phyloP scores from a whole-genome alignment of 2,329 filamentous ascomycete genomes.

The Davidsoniella virescens region DNA sequence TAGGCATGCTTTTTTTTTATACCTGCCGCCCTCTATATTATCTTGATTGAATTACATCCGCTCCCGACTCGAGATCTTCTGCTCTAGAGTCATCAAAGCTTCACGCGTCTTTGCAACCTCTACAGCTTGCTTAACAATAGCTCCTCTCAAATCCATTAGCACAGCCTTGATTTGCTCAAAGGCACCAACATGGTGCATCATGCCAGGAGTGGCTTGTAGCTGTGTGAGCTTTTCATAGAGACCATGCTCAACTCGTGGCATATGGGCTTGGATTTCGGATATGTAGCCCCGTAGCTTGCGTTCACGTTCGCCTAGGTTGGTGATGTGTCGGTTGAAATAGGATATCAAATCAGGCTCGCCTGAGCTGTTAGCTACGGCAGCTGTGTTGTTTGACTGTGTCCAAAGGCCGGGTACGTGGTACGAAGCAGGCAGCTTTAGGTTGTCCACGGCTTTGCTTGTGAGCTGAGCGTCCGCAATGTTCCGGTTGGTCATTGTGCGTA shows the following conservation, averaged over 20 bases:
- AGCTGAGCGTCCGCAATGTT: conserved; percentile 56
- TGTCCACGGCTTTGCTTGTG: conserved; percentile 57
- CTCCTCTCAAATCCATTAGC: conserved; percentile 24
- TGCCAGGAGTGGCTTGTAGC: conserved; percentile 15
- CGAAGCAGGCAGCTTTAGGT: conserved; percentile 50
- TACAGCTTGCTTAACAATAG: conserved; percentile 26
- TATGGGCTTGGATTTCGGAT: conserved; percentile 30
- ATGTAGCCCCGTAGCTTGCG: conserved; percentile 28
- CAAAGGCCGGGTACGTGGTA: conserved; percentile 34
- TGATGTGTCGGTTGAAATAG: conserved; percentile 29
- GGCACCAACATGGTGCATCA: conserved; percentile 11
- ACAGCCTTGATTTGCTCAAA: conserved; percentile 22
- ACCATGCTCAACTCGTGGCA: conserved; percentile 31
- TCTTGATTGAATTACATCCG: conserved; percentile 1
- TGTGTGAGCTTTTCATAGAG: conserved; percentile 23
- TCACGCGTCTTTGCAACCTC: conserved; percentile 28
- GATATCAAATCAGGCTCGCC: conserved; percentile 28
- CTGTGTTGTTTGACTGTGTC: conserved; percentile 18
- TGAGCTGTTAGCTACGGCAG: conserved; percentile 23
- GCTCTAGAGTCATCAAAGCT: conserved; percentile 25
- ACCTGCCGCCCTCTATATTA: background rate
- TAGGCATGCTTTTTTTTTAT: background rate
- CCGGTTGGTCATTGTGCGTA: conserved; percentile 42
- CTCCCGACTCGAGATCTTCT: conserved; percentile 20
- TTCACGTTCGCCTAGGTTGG: conserved; percentile 28